Conservation (phyloP, 176 grass and related monocot genomes). For the Dendrocalamus sinicus region DNA sequence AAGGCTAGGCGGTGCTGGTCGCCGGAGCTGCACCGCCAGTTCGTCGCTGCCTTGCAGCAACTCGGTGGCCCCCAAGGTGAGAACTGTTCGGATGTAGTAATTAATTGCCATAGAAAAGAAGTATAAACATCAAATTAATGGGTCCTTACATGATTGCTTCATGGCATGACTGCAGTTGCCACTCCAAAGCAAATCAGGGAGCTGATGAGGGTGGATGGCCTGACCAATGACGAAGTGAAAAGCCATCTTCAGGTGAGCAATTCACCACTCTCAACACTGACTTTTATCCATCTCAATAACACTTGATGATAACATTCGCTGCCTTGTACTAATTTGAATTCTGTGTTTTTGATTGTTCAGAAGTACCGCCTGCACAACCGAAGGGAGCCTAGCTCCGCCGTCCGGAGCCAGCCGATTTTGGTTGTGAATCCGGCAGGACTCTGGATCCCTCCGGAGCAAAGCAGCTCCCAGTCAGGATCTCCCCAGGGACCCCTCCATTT, state of each 20-base stretch:
- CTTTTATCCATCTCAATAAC: neutral
- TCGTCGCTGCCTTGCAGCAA: conserved; percentile 67
- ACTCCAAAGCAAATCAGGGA: conserved; percentile 98
- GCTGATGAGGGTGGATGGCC: conserved; percentile 90
- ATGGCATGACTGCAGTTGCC: conserved; percentile 65
- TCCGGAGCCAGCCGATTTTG: conserved; percentile 43
- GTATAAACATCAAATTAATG: conserved; percentile 2
- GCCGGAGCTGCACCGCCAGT: conserved; percentile 80
- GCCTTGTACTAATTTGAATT: conserved; percentile 19
- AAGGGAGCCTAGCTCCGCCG: conserved; percentile 42
- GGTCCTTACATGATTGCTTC: conserved; percentile 6
- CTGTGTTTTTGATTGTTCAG: conserved; percentile 52
- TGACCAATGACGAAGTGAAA: conserved; percentile 98
- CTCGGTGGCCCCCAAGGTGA: conserved; percentile 89
- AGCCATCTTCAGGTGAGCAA: conserved; percentile 94
- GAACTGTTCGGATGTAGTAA: neutral
- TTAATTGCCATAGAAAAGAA: neutral
- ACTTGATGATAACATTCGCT: neutral
- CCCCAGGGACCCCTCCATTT: conserved; percentile 72
- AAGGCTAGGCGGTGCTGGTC: conserved; percentile 94
- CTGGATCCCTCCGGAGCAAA: conserved; percentile 62
- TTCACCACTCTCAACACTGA: neutral
- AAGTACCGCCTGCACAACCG: conserved; percentile 90
- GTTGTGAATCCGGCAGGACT: conserved; percentile 51
- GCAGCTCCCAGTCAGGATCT: conserved; percentile 74